Evolutionary conservation across 495 filamentous ascomycete genomes (phyloP), one percentile per base, ranked within the genome.

Genomic region (Astrocystis sublimbata): DNA sequence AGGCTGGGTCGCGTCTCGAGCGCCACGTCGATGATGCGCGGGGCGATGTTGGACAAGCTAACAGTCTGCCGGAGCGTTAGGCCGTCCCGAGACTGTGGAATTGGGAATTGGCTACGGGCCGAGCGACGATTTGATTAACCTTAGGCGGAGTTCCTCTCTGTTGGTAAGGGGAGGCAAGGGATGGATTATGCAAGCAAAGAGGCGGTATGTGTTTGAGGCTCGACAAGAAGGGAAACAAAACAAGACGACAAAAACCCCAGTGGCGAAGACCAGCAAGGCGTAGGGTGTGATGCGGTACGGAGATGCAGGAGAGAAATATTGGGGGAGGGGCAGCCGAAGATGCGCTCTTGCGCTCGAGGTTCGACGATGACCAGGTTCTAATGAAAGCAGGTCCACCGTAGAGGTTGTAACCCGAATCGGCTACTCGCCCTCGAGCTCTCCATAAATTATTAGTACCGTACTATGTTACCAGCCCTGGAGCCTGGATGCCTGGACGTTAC

Each of bases 281-380:
- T 51, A 52, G 30, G 52, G 45, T 21, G n/a, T 9, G 40, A 62
- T n/a, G 12, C 23, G 43, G 43, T 33, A 54, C 23, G 40, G 19
- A 33, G 43, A 57, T 30, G 30, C 54, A 60, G 49, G 33, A 62
- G n/a, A 62, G 57, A 33, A 46, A 60, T 23, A 52, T 47, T 36
- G 52, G 65, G 62, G 57, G 70, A 70, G 67, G 65, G 67, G 67
- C 63, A 68, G 46, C 28, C 28, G 63, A 65, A 60, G 65, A 68
- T 63, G 67, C 63, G 63, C 66, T 71, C n/a, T 64, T 53, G 63
- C 57, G 60, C 58, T 42, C 49, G 24, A 58, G 61, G 43, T 63
- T 64, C 70, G 58, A 70, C 70, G 56, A 64, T 38, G 47, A 62
- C 64, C 60, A 50, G 67, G 65, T 65, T 55, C 51, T 42, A 56